Percentiles rank a stretch among this genome's conserved stretches.
phyloP scores from a whole-genome alignment of 768 basidiomycete genomes.

The Leucocoprinus sp. region DNA sequence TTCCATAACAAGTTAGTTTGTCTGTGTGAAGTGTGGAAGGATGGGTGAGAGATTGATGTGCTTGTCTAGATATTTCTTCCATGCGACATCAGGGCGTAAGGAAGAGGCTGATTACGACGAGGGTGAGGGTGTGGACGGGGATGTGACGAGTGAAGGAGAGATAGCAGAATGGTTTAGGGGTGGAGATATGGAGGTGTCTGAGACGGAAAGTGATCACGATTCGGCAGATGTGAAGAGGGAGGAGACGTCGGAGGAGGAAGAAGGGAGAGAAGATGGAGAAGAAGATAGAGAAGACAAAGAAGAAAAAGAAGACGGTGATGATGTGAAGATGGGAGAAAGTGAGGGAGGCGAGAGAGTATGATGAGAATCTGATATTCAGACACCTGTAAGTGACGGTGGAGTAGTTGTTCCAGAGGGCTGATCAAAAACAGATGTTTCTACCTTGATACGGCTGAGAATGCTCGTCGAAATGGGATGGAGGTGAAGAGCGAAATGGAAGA shows the following conservation, averaged over 20 bases:
- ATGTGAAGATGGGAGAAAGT: slow-evolving; percentile 65
- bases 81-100: slow-evolving; percentile 48
- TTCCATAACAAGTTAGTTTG: slow-evolving; percentile 54
- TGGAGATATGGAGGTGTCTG: slow-evolving; percentile 15
- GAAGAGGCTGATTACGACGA: slow-evolving; percentile 44
- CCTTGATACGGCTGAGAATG: slow-evolving; percentile 75
- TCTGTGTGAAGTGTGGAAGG: too few relatives aligned
- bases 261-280: slow-evolving; percentile 23
- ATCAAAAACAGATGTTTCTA: slow-evolving; percentile 66
- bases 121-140: slow-evolving; percentile 30
- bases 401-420: neutral
- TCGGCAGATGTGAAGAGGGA: slow-evolving; percentile 57
- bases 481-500: slow-evolving; percentile 46
- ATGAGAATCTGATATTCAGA: slow-evolving; percentile 68
- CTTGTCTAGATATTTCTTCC: slow-evolving; percentile 66
- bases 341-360: slow-evolving; percentile 67
- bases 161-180: slow-evolving; percentile 29
- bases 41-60: neutral
- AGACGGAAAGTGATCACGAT: slow-evolving; percentile 54
- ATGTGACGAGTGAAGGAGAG: slow-evolving; percentile 17
- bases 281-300: slow-evolving; percentile 34
- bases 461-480: slow-evolving; percentile 51
- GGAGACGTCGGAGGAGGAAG: slow-evolving; percentile 41
- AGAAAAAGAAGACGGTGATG: slow-evolving; percentile 18
- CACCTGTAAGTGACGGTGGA: slow-evolving; percentile 53